A percentile compares a stretch with the other conserved stretches of the same genome.
These are phyloP conservation scores for Excoecaria agallocha DNA, from an alignment of 345 rosid genomes.

Conservation along the genomic window DNA sequence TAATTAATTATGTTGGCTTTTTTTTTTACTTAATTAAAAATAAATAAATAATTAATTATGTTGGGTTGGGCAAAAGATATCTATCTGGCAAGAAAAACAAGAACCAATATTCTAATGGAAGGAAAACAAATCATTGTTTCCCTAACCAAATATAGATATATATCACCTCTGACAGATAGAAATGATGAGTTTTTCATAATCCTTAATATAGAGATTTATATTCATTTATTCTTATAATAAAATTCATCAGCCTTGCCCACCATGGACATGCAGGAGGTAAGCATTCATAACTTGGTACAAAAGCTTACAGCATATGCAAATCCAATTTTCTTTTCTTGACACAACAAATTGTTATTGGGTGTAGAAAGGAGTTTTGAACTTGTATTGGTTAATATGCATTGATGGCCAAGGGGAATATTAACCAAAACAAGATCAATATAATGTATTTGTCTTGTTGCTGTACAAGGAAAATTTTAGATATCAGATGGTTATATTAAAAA, in stretches of 20 bases:
- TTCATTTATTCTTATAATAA: neutral
- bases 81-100: neutral
- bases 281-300: neutral
- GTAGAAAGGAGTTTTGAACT: neutral
- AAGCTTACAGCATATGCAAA: neutral
- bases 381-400: conserved; percentile 23
- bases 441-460: too few relatives aligned
- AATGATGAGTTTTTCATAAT: neutral
- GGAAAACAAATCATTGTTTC: neutral
- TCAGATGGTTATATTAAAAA: neutral
- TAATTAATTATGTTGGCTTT: neutral
- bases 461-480: too few relatives aligned
- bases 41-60: neutral
- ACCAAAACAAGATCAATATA: conserved; percentile 11
- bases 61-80: neutral
- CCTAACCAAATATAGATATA: neutral
- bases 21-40: too few relatives aligned
- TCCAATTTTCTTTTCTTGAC: too few relatives aligned
- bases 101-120: neutral
- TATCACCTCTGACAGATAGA: neutral
- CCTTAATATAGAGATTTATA: neutral
- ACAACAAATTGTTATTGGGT: neutral
- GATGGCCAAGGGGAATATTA: conserved; percentile 25
- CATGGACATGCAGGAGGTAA: conserved; percentile 14
- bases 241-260: neutral